These are phyloP conservation scores for Fraxinus dipetala DNA, from an alignment of 305 asterid species.

Conservation along the genomic window DNA sequence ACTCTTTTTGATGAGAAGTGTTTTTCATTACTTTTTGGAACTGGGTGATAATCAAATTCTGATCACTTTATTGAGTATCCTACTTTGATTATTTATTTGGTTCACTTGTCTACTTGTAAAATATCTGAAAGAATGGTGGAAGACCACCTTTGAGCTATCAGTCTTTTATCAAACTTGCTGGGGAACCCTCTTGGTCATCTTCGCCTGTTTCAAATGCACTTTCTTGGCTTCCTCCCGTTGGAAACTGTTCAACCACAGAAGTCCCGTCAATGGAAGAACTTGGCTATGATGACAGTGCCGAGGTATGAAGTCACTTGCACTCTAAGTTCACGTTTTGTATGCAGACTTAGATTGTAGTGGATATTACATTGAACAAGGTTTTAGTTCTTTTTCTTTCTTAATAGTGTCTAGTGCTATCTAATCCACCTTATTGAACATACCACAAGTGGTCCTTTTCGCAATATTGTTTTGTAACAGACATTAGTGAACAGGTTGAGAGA, in stretches of 20 bases:
- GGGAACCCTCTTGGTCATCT: constrained; percentile 76
- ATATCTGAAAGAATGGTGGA: constrained; percentile 68
- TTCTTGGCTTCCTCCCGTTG: constrained; percentile 65
- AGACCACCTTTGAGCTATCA: constrained; percentile 84
- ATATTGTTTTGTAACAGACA: constrained; percentile 16
- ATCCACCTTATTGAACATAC: not conserved
- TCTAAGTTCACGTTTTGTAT: not conserved
- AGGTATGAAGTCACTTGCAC: constrained; percentile 41
- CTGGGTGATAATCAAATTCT: not conserved
- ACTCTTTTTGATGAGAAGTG: not conserved
- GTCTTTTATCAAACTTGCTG: constrained; percentile 82
- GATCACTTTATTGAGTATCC: not conserved
- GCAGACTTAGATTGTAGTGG: not conserved
- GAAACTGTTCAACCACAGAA: constrained; percentile 44
- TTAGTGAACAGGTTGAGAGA: constrained; percentile 52
- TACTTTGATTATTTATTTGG: not conserved
- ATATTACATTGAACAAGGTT: not conserved
- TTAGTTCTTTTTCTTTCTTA: not conserved
- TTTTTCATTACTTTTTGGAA: not conserved
- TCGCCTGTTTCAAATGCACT: constrained; percentile 48
- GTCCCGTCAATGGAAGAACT: constrained; percentile 73
- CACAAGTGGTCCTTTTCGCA: constrained; percentile 1
- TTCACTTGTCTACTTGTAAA: not conserved
- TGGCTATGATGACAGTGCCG: constrained; percentile 60
- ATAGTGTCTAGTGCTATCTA: not conserved